Percentiles rank a stretch among this genome's conserved stretches.
These are phyloP conservation scores for Leishmania tarentolae DNA, from an alignment of 208 protist species.

Conservation along the genomic window DNA sequence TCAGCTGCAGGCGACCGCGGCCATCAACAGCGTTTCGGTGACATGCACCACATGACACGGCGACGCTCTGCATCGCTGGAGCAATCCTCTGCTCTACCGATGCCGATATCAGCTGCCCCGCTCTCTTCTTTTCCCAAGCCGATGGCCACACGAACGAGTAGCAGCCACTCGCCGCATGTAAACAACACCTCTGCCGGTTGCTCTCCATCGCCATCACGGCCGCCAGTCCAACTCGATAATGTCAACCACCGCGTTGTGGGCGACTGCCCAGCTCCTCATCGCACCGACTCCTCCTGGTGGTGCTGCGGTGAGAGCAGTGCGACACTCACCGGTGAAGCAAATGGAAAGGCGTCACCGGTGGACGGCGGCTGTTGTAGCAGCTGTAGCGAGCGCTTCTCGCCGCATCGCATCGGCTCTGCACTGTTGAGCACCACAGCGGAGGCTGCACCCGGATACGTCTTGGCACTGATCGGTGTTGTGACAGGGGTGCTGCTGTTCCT, in stretches of 20 bases:
- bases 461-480: slow-evolving; percentile 43
- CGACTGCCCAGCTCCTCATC: neutral
- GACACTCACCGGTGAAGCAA: neutral
- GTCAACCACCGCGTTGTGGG: neutral
- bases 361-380: slow-evolving; percentile 7
- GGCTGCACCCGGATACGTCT: slow-evolving; percentile 21
- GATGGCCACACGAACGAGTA: neutral
- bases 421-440: slow-evolving; percentile 20
- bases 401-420: slow-evolving; percentile 11
- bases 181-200: neutral
- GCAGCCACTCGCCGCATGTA: neutral
- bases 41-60: neutral
- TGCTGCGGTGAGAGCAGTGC: neutral
- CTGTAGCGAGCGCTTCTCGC: slow-evolving; percentile 5
- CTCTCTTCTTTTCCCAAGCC: neutral
- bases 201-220: neutral
- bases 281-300: neutral
- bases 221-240: neutral
- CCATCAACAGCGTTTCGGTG: neutral
- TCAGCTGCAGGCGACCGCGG: neutral
- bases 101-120: neutral
- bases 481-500: slow-evolving; percentile 72
- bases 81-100: neutral
- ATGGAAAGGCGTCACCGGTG: neutral
- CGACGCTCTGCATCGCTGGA: neutral